Base-by-base conservation (phyloP, 495 filamentous ascomycete species). In the Mycothermus thermophilus region DNA sequence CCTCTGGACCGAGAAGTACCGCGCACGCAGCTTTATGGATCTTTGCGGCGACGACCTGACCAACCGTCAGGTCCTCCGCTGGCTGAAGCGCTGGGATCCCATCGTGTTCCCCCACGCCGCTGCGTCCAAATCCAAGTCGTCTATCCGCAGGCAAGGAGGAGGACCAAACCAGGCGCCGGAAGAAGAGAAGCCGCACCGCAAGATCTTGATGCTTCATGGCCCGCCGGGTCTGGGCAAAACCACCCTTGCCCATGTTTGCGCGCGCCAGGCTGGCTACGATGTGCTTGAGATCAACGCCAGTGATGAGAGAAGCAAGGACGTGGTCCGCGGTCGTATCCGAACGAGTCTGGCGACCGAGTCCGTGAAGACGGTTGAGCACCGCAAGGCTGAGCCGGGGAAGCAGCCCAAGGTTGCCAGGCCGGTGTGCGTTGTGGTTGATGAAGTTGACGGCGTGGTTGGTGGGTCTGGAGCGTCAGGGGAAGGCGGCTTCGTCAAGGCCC, bases 211-310 rank as follows among this genome's bases (percentile, higher is more conserved):
- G 46, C 61, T 97, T 2, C 83, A 85, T 24, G 90, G 90, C 0
- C 83, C 88, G 6, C 87, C 90, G 2, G 90, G 90, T 4, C 64
- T 97, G 10, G 90, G 90, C 9, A 97, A 97, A 63, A 97, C 90
- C 0, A 97, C 90, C 0, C 55, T 97, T 20, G 92, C 90, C 2
- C 90, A 97, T 58, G 90, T 97, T 6, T 95, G 90, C 52, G 90
- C 90, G 0, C 75, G 67, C 44, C 90, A 97, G 50, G 88, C 90
- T 10, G 90, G 90, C 12, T 97, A 95, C 50, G 88, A 95, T 46
- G 80, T 93, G 3, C 69, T 94, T 40, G 82, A 88, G 53, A 84
- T 88, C 54, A 88, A 88, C 43, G 82, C 83, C 11, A 83, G 78
- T 40, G 82, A 88, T 46, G 83, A 87, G 43, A 63, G 82, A 29